Evolutionary conservation across 2,329 filamentous ascomycete genomes (phyloP), one percentile per base, ranked within the genome.

Genomic region (Drechslerella coelobrocha): DNA sequence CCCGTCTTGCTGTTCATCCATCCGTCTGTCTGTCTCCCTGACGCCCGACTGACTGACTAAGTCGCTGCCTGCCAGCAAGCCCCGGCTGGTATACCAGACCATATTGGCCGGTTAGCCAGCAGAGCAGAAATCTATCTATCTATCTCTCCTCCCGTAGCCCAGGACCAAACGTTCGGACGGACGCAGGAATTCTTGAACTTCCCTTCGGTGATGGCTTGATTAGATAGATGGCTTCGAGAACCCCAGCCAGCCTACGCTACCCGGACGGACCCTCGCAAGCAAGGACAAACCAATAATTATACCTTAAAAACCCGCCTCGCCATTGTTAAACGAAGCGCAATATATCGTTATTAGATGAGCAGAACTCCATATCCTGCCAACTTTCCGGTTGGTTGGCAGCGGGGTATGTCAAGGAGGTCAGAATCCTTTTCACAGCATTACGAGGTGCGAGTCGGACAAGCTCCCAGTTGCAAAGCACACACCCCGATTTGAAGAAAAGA

Each of bases 391-490:
- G 65, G 65, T 61, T 69, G 65, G 65, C 65, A 69, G 65, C 65
- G 65, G 65, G 65, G 65, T 59, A 69, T 69, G 52, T 69, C 65
- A 59, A 69, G 65, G 65, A 69, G 65, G 65, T 69, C 65, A 69
- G 65, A 69, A 69, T 69, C 65, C 51, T 69, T 69, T 69, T 69
- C 65, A 69, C 65, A 69, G 65, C 65, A 69, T 69, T 69, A 69
- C 52, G 65, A 69, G 65, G 65, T 69, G 65, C 65, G 65, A 54
- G 60, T 62, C 57, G 65, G 65, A 68, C 52, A 62, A 57, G 52
- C 52, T 69, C 65, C 65, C 51, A 69, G 43, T 69, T 69, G 39
- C 56, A 69, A 62, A 34, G 57, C 52, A 39, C 4, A 34, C 29
- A 12, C 29, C 29, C 29, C 29, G 12, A 6, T 34, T 12, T 12